A percentile compares a stretch with the other conserved stretches of the same genome.
Evolutionary conservation across 2,329 filamentous ascomycete species (phyloP).

Genomic region (Arachnopeziza araneosa): DNA sequence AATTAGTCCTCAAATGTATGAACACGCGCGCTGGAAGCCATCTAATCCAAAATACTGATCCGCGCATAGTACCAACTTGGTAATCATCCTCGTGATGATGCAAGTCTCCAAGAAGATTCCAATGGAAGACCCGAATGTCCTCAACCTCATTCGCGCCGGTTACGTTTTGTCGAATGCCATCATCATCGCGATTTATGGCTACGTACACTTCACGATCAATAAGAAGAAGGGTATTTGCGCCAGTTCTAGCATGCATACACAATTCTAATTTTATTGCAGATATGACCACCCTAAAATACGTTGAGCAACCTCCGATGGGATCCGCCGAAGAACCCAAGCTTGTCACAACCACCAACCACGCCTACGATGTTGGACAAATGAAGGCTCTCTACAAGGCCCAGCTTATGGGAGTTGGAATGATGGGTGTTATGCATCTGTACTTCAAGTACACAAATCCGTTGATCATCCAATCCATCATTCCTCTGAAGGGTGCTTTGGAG

Average conservation of each 20-base stretch:
- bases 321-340: conserved; percentile 92
- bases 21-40: conserved; percentile 5
- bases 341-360: conserved; percentile 91
- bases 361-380: conserved; percentile 87
- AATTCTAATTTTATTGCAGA: conserved; percentile 48
- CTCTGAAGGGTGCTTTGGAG: conserved; percentile 92
- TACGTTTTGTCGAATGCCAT: conserved; percentile 67
- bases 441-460: conserved; percentile 99
- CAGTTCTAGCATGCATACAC: neutral
- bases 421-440: conserved; percentile 98
- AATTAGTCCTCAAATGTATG: conserved; percentile 52
- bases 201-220: conserved; percentile 79
- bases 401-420: conserved; percentile 96
- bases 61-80: conserved; percentile 69
- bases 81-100: conserved; percentile 96
- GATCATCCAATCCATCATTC: conserved; percentile 97
- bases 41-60: conserved; percentile 5
- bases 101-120: conserved; percentile 93
- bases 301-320: conserved; percentile 91
- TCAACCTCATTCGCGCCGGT: conserved; percentile 56
- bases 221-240: conserved; percentile 85
- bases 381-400: conserved; percentile 82
- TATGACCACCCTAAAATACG: conserved; percentile 95
- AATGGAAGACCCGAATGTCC: conserved; percentile 74
- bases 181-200: conserved; percentile 80